phyloP scores from a whole-genome alignment of 805 yeast genomes.

The Metschnikowia continentalis region DNA sequence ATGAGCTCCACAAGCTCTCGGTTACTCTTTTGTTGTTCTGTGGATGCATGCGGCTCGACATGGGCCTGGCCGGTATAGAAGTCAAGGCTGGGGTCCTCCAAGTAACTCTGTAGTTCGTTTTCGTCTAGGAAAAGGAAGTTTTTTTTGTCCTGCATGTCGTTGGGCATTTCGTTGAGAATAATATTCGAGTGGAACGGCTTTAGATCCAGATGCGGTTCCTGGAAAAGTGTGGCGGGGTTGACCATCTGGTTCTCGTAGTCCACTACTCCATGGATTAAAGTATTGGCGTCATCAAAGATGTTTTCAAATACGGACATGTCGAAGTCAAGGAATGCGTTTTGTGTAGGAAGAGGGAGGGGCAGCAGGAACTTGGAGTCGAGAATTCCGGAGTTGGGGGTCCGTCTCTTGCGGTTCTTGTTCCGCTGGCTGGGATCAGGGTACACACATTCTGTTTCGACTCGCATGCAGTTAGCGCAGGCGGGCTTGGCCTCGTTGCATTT shows the following conservation, averaged over 20 bases:
- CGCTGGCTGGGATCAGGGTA: conserved; percentile 12
- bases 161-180: conserved; percentile 13
- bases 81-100: conserved; percentile 10
- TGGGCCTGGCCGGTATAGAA: not conserved
- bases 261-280: conserved; percentile 16
- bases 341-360: not conserved
- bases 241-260: conserved; percentile 15
- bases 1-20: conserved; percentile 12
- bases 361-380: too few relatives aligned
- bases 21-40: conserved; percentile 3
- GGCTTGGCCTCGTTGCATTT: conserved; percentile 19
- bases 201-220: conserved; percentile 8
- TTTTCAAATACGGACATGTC: conserved; percentile 17
- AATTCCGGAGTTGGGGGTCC: not conserved
- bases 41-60: not conserved
- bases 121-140: conserved; percentile 15
- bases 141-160: conserved; percentile 5
- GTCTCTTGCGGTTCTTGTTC: conserved; percentile 10
- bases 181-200: conserved; percentile 19
- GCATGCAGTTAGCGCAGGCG: conserved; percentile 15
- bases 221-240: conserved; percentile 1
- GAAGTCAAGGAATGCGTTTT: not conserved
- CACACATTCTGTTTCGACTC: conserved; percentile 11
- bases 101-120: conserved; percentile 13
- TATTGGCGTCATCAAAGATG: conserved; percentile 19